These are phyloP conservation scores for Kazachstania africana DNA, from an alignment of 805 yeast species.

Conservation along the genomic window DNA sequence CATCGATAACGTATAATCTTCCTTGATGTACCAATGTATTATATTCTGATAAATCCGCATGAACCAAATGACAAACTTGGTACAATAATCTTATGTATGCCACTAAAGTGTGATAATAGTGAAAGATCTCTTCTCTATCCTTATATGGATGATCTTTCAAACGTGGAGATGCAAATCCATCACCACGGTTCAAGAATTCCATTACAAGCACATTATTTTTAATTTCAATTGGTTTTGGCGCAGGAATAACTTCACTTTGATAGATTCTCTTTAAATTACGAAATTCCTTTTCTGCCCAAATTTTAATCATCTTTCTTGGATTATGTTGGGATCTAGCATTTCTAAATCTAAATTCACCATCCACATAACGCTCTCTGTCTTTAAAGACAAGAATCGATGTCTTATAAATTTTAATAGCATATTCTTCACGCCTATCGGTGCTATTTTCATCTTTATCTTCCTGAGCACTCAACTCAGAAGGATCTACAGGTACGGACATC, in stretches of 20 bases:
- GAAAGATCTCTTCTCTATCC: slow-evolving; percentile 51
- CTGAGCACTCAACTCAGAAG: background rate
- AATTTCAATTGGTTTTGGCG: slow-evolving; percentile 84
- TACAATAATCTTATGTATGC: slow-evolving; percentile 79
- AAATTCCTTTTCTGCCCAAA: slow-evolving; percentile 98
- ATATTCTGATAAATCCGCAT: slow-evolving; percentile 94
- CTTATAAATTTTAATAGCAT: slow-evolving; percentile 88
- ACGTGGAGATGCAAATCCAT: slow-evolving; percentile 85
- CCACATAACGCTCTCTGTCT: slow-evolving; percentile 91
- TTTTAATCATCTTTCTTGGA: slow-evolving; percentile 93
- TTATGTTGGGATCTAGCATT: slow-evolving; percentile 77
- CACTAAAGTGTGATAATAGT: slow-evolving; percentile 66
- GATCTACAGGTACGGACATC: background rate
- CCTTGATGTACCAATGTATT: slow-evolving; percentile 77
- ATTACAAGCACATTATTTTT: slow-evolving; percentile 85
- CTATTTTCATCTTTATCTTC: slow-evolving; percentile 2
- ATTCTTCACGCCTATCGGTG: slow-evolving; percentile 30
- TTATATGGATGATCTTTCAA: slow-evolving; percentile 71
- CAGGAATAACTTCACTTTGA: slow-evolving; percentile 64
- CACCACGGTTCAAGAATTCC: slow-evolving; percentile 74
- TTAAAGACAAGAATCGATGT: slow-evolving; percentile 95
- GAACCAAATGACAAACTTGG: slow-evolving; percentile 81
- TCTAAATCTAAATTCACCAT: slow-evolving; percentile 89
- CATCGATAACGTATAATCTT: slow-evolving; percentile 81
- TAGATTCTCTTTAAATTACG: slow-evolving; percentile 78